Conservation (phyloP, 805 yeast species). For the Candida nitratophila region DNA sequence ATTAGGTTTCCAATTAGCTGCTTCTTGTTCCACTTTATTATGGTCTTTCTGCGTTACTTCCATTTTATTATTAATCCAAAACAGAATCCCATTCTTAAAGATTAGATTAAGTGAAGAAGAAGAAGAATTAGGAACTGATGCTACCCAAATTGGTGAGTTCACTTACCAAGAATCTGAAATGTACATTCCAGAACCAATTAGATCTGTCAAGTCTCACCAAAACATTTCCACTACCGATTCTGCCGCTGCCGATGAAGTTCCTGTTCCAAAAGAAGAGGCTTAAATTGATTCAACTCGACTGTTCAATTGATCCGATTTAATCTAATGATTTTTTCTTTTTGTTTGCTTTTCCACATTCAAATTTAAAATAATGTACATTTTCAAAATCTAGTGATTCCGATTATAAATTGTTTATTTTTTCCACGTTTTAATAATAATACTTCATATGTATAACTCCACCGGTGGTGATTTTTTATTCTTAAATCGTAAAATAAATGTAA, state of each 20-base stretch:
- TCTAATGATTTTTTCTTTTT: background rate
- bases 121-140: constrained; percentile 84
- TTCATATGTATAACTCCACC: too few species aligned
- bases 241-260: constrained; percentile 22
- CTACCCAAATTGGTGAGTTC: constrained; percentile 85
- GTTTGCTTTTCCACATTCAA: background rate
- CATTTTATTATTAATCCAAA: constrained; percentile 56
- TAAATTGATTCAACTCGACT: background rate
- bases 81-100: constrained; percentile 73
- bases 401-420: too few species aligned
- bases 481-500: too few species aligned
- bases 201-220: constrained; percentile 39
- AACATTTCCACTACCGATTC: constrained; percentile 11
- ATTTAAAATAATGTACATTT: background rate
- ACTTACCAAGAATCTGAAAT: constrained; percentile 62
- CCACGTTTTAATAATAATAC: too few species aligned
- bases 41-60: constrained; percentile 77
- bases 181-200: constrained; percentile 72
- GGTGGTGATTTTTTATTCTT: too few species aligned
- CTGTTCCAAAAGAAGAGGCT: constrained; percentile 21
- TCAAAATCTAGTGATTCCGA: too few species aligned
- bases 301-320: background rate
- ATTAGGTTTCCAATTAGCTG: constrained; percentile 85
- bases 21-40: constrained; percentile 55
- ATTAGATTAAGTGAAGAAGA: constrained; percentile 81